Evolutionary conservation across 2,329 filamentous ascomycete genomes (phyloP).

Genomic region (Magnaporthiopsis poae): DNA sequence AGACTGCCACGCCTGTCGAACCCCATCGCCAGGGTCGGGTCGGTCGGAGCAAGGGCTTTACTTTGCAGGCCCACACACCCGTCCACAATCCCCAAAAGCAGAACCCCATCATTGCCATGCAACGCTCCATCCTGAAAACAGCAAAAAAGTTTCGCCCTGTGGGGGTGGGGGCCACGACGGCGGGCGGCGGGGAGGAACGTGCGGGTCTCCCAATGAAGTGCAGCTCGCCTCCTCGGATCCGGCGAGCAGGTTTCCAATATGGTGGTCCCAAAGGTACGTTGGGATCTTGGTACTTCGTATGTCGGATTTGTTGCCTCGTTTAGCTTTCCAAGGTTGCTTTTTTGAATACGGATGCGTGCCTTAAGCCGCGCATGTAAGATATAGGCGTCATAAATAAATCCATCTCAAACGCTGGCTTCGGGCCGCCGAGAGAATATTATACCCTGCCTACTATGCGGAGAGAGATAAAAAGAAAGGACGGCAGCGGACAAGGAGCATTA

Average conservation of each 20-base stretch:
- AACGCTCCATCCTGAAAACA: background rate
- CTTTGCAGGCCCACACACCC: background rate
- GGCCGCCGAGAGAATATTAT: background rate
- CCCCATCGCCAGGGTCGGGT: background rate
- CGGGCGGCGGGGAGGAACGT: no score
- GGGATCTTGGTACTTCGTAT: background rate
- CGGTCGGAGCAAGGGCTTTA: background rate
- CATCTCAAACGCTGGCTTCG: no score
- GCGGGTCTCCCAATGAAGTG: background rate
- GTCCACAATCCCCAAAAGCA: background rate
- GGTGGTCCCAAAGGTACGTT: background rate
- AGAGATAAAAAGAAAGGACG: background rate
- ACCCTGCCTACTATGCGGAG: no score
- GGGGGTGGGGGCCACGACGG: background rate
- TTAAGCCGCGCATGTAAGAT: background rate
- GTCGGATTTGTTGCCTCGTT: background rate
- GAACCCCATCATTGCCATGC: background rate
- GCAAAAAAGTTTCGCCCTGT: background rate
- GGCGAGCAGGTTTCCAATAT: background rate
- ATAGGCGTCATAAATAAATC: background rate
- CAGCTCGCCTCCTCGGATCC: background rate
- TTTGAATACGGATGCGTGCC: no score
- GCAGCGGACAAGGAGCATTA: background rate
- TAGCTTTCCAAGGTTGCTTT: no score
- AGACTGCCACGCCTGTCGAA: background rate